These are phyloP conservation scores for Pythium aquatile DNA, from an alignment of 352 stramenopile genomes.

Conservation along the genomic window DNA sequence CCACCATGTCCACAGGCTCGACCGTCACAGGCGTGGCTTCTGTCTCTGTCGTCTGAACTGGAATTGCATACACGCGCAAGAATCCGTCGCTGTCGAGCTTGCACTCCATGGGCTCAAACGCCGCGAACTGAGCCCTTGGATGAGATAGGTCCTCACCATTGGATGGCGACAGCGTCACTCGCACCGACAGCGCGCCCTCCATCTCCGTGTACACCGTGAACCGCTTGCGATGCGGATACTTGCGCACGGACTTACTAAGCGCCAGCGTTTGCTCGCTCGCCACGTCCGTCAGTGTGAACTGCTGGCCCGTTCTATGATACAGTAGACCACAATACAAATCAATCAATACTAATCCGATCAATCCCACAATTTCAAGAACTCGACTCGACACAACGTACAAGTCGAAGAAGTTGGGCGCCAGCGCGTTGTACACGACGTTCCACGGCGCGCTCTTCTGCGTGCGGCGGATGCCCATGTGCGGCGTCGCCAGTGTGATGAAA, in stretches of 20 bases:
- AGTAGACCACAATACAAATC: too few relatives aligned
- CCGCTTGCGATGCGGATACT: constrained; percentile 14
- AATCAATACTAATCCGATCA: neutral
- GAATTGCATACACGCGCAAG: constrained; percentile 1
- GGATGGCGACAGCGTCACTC: neutral
- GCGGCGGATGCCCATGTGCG: constrained; percentile 73
- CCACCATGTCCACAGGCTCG: neutral
- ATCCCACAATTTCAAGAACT: neutral
- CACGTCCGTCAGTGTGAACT: constrained; percentile 58
- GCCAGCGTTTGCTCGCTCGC: constrained; percentile 44
- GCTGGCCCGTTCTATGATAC: constrained; percentile 42
- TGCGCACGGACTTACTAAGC: constrained; percentile 32
- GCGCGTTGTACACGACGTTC: constrained; percentile 66
- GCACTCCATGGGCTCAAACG: constrained; percentile 10
- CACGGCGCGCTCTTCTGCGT: constrained; percentile 44
- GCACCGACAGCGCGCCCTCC: constrained; percentile 12
- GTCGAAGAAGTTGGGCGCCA: constrained; percentile 70
- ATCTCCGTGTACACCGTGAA: constrained; percentile 10
- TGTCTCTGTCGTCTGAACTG: neutral
- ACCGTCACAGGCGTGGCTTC: too few relatives aligned
- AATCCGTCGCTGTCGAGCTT: constrained; percentile 11
- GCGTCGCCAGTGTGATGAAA: constrained; percentile 75
- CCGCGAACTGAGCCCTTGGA: constrained; percentile 7
- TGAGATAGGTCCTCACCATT: neutral
- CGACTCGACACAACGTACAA: constrained; percentile 26